phyloP scores from a whole-genome alignment of 768 basidiomycete genomes.

The Termitomyces sp. region DNA sequence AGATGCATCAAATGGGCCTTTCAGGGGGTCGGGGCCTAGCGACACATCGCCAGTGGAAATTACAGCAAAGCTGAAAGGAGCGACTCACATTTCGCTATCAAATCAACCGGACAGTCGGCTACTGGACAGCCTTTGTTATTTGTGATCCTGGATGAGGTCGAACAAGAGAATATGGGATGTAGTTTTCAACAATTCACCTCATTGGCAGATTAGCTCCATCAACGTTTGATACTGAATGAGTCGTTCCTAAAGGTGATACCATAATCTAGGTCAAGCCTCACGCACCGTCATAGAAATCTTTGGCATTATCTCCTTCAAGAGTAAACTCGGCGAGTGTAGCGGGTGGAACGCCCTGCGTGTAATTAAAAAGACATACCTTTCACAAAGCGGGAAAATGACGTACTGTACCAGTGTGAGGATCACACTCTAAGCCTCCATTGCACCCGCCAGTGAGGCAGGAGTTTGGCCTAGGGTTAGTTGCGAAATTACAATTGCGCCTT shows the following conservation, averaged over 20 bases:
- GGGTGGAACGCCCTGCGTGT: constrained; percentile 50
- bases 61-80: background rate
- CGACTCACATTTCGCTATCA: constrained; percentile 41
- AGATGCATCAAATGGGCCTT: constrained; percentile 40
- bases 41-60: background rate
- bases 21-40: constrained; percentile 35
- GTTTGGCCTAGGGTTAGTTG: constrained; percentile 40
- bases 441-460: background rate
- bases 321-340: constrained; percentile 68
- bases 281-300: constrained; percentile 61
- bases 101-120: constrained; percentile 48
- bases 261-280: no score
- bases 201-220: constrained; percentile 57
- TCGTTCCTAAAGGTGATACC: background rate
- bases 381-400: constrained; percentile 3
- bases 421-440: constrained; percentile 54
- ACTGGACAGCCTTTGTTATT: constrained; percentile 43
- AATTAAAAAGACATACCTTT: background rate
- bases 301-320: constrained; percentile 32
- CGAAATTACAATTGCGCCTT: constrained; percentile 60
- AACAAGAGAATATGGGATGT: no score
- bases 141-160: constrained; percentile 25
- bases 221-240: constrained; percentile 44
- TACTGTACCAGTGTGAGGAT: constrained; percentile 45
- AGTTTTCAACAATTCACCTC: background rate